phyloP scores from a whole-genome alignment of 176 grass and related monocot species.

The Triticum timopheevii region DNA sequence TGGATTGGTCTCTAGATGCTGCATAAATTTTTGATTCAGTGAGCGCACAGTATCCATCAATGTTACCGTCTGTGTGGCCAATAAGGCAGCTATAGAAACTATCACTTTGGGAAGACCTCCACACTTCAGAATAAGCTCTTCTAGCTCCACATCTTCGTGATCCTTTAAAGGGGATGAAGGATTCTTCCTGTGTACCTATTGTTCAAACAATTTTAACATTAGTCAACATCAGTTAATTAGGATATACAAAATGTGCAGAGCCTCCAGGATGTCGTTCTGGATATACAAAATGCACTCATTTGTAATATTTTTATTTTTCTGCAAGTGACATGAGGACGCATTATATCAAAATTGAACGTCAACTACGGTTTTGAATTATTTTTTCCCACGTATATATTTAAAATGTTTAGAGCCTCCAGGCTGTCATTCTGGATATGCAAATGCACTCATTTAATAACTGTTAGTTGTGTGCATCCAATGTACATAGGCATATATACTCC shows the following conservation, averaged over 20 bases:
- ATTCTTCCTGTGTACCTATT: conserved; percentile 2
- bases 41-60: background rate
- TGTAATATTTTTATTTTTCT: background rate
- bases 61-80: background rate
- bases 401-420: background rate
- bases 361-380: no score
- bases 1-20: background rate
- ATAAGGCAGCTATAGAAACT: conserved; percentile 24
- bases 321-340: background rate
- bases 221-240: background rate
- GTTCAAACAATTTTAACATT: background rate
- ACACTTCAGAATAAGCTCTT: conserved; percentile 28
- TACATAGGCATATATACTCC: no score
- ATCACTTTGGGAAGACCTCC: conserved; percentile 48
- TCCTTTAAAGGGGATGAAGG: background rate
- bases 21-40: background rate
- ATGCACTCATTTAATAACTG: no score
- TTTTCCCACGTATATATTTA: background rate
- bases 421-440: background rate
- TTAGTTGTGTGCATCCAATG: no score
- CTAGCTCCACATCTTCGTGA: background rate
- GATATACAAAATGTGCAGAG: no score
- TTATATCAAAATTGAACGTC: no score
- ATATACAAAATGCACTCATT: no score
- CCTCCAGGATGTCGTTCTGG: no score